Evolutionary conservation across 139 green algal genomes (phyloP), one percentile per base, ranked within the genome.

Genomic region (Gonium pectorale): DNA sequence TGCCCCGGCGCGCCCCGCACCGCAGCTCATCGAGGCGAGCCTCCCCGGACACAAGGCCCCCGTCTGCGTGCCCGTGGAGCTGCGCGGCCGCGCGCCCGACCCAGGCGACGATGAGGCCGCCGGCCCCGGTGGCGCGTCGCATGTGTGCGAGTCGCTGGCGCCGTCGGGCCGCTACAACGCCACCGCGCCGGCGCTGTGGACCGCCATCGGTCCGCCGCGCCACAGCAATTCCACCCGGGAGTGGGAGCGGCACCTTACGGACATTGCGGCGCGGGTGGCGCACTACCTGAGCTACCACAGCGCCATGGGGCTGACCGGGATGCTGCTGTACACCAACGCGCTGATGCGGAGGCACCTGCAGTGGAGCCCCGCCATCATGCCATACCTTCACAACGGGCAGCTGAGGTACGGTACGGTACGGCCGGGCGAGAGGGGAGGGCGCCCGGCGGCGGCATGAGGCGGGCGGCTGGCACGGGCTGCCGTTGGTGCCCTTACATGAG

Each of bases 311-410:
- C 17, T 24, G 17, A 31, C 70, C 46, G 70, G 70, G 46, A 31
- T 79, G 46, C 46, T 79, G 70, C 46, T 79, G 46, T 79, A 79
- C 70, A 33, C 70, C 31, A 49, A 79, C 46, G 33, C 46, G 33
- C 70, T 64, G 46, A 13, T 5, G 31, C 46, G 46, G 31, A 4
- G 21, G 19, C 49, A 63, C 31, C 46, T 79, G 70, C 2, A 5
- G 19, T 19, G 2, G 13, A 22, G 9, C 1, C 31, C 31, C 31
- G 22, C 27, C 31, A 26, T 68, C 22, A 26, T 7, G 29, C 29
- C 29, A 0, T 37, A 44, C 44, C 44, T 24, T 7, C 26, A 44
- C 11, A 15, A 13, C 35, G n/a, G 24, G 40, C 21, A 54, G 69
- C 44, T 78, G 44, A 60, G 44, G 69, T 46, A n/a, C 27, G 19